These are phyloP conservation scores for Sarcodon aspratus DNA, from an alignment of 768 basidiomycete genomes.

Conservation along the genomic window DNA sequence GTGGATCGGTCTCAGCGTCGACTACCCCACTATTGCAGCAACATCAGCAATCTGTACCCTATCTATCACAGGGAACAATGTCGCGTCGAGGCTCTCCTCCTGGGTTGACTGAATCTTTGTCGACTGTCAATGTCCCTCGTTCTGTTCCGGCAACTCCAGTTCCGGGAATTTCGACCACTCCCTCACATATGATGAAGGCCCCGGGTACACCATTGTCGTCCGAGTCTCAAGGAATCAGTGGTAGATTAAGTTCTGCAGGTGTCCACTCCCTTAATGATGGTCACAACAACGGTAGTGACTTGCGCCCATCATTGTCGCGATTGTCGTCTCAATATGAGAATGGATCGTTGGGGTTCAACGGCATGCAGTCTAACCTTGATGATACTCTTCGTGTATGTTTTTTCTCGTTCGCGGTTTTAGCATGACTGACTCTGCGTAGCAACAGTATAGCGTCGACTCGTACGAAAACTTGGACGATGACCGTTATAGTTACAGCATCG, in stretches of 20 bases:
- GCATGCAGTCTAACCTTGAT: slow-evolving; percentile 38
- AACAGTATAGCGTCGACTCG: slow-evolving; percentile 50
- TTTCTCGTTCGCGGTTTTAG: slow-evolving; percentile 1
- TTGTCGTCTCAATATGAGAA: slow-evolving; percentile 49
- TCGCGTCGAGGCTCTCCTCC: slow-evolving; percentile 73
- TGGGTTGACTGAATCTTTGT: slow-evolving; percentile 47
- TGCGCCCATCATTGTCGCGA: slow-evolving; percentile 53
- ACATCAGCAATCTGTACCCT: slow-evolving; percentile 38
- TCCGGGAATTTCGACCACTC: slow-evolving; percentile 36
- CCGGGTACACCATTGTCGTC: slow-evolving; percentile 57
- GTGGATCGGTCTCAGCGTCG: slow-evolving; percentile 41
- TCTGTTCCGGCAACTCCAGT: slow-evolving; percentile 81
- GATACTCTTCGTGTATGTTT: slow-evolving; percentile 38
- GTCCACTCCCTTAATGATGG: slow-evolving; percentile 46
- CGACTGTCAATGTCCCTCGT: slow-evolving; percentile 47
- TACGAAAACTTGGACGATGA: slow-evolving; percentile 37
- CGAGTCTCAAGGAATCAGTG: slow-evolving; percentile 49
- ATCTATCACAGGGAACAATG: slow-evolving; percentile 26
- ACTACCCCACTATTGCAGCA: slow-evolving; percentile 56
- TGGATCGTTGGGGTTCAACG: slow-evolving; percentile 40
- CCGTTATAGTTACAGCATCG: slow-evolving; percentile 51
- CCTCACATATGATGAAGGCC: slow-evolving; percentile 44
- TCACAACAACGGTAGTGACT: slow-evolving; percentile 16
- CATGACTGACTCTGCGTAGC: slow-evolving; percentile 6
- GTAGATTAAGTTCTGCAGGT: slow-evolving; percentile 42